Percentiles rank a stretch among this genome's conserved stretches.
Conservation (phyloP, 2,329 filamentous ascomycete species). For the Botrytis fabae region DNA sequence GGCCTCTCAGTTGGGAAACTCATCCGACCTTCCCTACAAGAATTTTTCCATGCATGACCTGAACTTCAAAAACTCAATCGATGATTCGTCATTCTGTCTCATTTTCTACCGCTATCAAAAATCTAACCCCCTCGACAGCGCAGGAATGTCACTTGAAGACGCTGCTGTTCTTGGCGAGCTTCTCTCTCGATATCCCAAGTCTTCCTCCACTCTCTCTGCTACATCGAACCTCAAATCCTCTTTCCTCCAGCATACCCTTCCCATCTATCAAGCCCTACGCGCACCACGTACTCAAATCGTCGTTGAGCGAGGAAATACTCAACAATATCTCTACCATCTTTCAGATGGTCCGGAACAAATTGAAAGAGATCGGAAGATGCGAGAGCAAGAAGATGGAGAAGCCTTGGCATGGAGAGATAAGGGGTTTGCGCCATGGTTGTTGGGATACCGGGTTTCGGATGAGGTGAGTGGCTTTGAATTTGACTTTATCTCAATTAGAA, state of each 20-base stretch:
- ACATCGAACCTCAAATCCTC: constrained; percentile 20
- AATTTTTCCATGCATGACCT: not conserved
- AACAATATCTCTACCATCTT: constrained; percentile 61
- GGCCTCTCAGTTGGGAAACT: not conserved
- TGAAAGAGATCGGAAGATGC: constrained; percentile 51
- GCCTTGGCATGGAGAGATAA: constrained; percentile 46
- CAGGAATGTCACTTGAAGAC: constrained; percentile 63
- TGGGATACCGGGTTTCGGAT: constrained; percentile 45
- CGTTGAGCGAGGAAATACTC: constrained; percentile 58
- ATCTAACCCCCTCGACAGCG: constrained; percentile 34
- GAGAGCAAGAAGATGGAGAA: constrained; percentile 42
- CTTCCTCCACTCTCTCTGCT: not conserved
- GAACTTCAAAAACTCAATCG: not conserved
- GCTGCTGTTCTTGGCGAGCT: constrained; percentile 58
- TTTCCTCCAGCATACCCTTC: constrained; percentile 41
- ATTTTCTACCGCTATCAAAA: not conserved
- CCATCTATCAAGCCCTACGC: constrained; percentile 58
- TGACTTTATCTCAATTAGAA: too few relatives aligned
- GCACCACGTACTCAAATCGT: constrained; percentile 59
- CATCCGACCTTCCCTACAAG: too few relatives aligned
- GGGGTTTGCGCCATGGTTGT: constrained; percentile 42
- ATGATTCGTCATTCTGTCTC: not conserved
- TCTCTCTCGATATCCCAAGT: constrained; percentile 44
- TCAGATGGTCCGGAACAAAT: constrained; percentile 57
- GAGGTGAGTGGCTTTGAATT: constrained; percentile 37